Evolutionary conservation across 192 early-diverging fungal genomes (phyloP).

Genomic region (Coemansia sp.): DNA sequence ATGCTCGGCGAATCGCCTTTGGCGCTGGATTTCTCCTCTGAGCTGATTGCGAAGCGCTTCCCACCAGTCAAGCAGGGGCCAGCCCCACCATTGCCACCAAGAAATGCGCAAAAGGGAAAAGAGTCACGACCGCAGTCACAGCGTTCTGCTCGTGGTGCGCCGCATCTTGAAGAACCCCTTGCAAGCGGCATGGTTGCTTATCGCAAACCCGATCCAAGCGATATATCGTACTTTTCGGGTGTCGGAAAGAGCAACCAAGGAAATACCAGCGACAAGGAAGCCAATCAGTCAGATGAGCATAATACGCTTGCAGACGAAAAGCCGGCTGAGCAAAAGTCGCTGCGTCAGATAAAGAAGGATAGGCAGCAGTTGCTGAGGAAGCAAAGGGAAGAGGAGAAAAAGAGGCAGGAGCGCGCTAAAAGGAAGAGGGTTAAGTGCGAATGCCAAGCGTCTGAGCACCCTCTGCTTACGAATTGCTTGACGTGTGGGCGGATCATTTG

Average conservation of each 20-base stretch:
- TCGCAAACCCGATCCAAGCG: conserved; percentile 4
- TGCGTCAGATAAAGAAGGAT: conserved; percentile 39
- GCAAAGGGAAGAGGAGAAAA: conserved; percentile 26
- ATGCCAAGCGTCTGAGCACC: conserved; percentile 52
- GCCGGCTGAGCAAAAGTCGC: conserved; percentile 20
- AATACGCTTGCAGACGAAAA: not conserved
- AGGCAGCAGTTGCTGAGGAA: conserved; percentile 14
- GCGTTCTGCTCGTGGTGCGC: not conserved
- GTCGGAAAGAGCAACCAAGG: not conserved
- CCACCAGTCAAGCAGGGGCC: conserved; percentile 11
- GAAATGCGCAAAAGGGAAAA: not conserved
- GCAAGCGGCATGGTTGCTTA: conserved; percentile 5
- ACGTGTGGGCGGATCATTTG: conserved; percentile 58
- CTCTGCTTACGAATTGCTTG: conserved; percentile 55
- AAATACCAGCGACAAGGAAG: not conserved
- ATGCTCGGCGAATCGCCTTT: conserved; percentile 53
- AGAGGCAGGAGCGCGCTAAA: conserved; percentile 12
- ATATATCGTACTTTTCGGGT: not conserved
- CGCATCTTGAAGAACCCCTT: not conserved
- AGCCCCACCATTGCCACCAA: conserved; percentile 8
- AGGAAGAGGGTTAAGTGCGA: conserved; percentile 47
- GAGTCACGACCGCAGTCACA: not conserved
- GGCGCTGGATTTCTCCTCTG: conserved; percentile 37
- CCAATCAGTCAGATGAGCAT: not conserved
- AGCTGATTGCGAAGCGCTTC: conserved; percentile 45